Conservation (phyloP, 1,284 basidiomycete species). For the Trametes sp. region DNA sequence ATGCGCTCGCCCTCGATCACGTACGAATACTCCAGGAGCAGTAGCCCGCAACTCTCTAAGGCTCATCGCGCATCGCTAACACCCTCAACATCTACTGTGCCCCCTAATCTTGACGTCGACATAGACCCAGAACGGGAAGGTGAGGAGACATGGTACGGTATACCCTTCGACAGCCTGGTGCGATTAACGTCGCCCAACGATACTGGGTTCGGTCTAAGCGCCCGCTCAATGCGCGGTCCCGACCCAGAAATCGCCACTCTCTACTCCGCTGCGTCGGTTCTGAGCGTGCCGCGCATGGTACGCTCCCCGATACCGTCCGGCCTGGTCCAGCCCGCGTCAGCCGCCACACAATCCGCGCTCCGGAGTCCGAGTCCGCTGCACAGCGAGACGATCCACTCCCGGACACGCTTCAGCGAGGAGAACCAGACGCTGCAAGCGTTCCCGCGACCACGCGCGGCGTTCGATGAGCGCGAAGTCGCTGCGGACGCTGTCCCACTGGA, state of each 20-base stretch:
- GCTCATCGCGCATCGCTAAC: constrained; percentile 29
- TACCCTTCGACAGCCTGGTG: constrained; percentile 86
- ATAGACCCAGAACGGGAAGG: constrained; percentile 44
- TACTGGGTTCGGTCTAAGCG: constrained; percentile 48
- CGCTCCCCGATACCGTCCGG: constrained; percentile 46
- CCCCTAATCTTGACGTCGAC: constrained; percentile 9
- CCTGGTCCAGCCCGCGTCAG: constrained; percentile 37
- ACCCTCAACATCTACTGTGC: constrained; percentile 20
- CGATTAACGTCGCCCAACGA: constrained; percentile 81
- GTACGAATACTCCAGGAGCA: constrained; percentile 24
- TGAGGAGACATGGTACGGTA: constrained; percentile 63
- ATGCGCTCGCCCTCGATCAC: constrained; percentile 19
- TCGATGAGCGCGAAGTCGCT: constrained; percentile 84
- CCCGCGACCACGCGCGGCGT: constrained; percentile 60
- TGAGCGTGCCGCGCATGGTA: constrained; percentile 63
- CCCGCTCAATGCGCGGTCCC: constrained; percentile 46
- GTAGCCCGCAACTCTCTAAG: constrained; percentile 28
- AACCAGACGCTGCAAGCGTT: constrained; percentile 45
- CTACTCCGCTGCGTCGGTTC: constrained; percentile 82
- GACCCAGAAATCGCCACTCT: constrained; percentile 86
- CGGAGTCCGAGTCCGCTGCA: constrained; percentile 43
- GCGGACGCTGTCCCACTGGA: constrained; percentile 79
- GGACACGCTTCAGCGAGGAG: constrained; percentile 44
- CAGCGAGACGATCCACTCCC: constrained; percentile 35
- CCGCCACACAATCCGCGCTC: constrained; percentile 22